A percentile compares a stretch with the other conserved stretches of the same genome.
Conservation (phyloP, 306 rosid species). For the Sechiopsis laciniata region DNA sequence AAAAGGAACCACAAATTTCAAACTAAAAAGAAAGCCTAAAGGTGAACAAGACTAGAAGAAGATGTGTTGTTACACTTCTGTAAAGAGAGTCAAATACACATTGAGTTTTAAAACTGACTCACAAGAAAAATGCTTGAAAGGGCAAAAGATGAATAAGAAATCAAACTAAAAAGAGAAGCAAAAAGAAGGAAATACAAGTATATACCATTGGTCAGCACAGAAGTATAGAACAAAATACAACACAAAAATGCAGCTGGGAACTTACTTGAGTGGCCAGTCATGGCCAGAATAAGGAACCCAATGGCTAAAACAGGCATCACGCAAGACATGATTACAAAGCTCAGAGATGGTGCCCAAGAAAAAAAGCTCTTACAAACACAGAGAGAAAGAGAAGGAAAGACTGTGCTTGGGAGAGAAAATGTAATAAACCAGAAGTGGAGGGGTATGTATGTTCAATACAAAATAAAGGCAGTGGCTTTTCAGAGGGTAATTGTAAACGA, state of each 20-base stretch:
- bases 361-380: not conserved
- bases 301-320: slow-evolving; percentile 51
- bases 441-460: slow-evolving; percentile 22
- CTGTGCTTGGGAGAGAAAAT: slow-evolving; percentile 14
- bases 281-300: slow-evolving; percentile 48
- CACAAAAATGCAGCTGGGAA: slow-evolving; percentile 4
- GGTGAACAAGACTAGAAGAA: too few relatives aligned
- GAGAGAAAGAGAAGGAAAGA: slow-evolving; percentile 18
- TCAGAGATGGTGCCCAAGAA: slow-evolving; percentile 19
- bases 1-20: not conserved
- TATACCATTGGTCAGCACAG: not conserved
- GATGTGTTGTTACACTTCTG: too few relatives aligned
- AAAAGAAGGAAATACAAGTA: not conserved
- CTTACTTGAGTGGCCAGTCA: slow-evolving; percentile 61
- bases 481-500: slow-evolving; percentile 13
- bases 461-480: slow-evolving; percentile 18
- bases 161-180: not conserved
- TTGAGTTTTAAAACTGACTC: not conserved
- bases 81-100: not conserved
- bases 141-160: slow-evolving; percentile 1
- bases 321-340: slow-evolving; percentile 15
- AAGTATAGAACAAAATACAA: not conserved
- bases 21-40: too few relatives aligned
- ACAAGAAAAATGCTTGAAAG: not conserved
- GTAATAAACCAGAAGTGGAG: slow-evolving; percentile 27